These are phyloP conservation scores for Lentinula edodes DNA, from an alignment of 768 basidiomycete genomes.

Conservation along the genomic window DNA sequence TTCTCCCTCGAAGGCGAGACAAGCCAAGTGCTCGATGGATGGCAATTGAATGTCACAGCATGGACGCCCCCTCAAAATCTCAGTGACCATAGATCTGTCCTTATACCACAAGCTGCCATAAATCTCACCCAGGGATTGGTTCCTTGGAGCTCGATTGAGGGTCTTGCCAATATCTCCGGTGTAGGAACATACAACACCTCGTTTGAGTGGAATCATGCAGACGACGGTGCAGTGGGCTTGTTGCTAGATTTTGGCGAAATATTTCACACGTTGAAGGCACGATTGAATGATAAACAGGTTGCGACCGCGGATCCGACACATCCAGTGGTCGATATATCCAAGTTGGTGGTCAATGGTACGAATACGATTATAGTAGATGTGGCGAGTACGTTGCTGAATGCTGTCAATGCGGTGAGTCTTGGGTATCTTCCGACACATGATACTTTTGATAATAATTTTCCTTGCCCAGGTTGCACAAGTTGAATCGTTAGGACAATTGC, in stretches of 20 bases:
- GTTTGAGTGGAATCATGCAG: slow-evolving; percentile 10
- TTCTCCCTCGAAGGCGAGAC: slow-evolving; percentile 9
- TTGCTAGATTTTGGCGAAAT: slow-evolving; percentile 10
- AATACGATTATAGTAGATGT: slow-evolving; percentile 10
- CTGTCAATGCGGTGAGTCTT: slow-evolving; percentile 10
- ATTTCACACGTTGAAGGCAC: slow-evolving; percentile 13
- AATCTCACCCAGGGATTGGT: slow-evolving; percentile 12
- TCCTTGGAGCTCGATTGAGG: slow-evolving; percentile 9
- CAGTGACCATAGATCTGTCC: slow-evolving; percentile 7
- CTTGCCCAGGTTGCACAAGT: background rate
- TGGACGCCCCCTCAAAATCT: slow-evolving; percentile 11
- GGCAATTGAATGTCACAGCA: slow-evolving; percentile 10
- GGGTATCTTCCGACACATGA: background rate
- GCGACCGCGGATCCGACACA: slow-evolving; percentile 10
- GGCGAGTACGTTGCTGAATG: slow-evolving; percentile 12
- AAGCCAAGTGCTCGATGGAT: slow-evolving; percentile 5
- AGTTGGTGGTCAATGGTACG: slow-evolving; percentile 7
- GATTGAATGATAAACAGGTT: slow-evolving; percentile 10
- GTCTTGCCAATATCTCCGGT: slow-evolving; percentile 8
- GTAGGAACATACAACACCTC: slow-evolving; percentile 12
- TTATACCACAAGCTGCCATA: slow-evolving; percentile 8
- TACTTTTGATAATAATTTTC: background rate
- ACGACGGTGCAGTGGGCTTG: slow-evolving; percentile 8
- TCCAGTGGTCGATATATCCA: slow-evolving; percentile 10
- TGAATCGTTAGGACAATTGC: too few species aligned